Evolutionary conservation across 441 rosid species (phyloP).

Genomic region (Viola pubescens): DNA sequence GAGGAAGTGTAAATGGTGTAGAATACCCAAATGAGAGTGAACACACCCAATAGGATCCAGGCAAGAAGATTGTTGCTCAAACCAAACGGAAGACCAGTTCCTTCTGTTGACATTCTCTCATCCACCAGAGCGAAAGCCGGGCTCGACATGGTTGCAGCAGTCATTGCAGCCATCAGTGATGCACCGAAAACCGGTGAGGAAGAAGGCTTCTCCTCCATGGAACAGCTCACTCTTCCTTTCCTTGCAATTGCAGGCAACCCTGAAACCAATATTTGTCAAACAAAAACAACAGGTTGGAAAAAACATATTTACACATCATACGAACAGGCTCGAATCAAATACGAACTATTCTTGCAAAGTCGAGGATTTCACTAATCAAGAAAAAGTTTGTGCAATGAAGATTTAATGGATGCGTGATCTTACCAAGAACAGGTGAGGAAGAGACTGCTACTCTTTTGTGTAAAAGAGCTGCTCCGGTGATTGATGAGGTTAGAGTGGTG

Average conservation of each 20-base stretch:
- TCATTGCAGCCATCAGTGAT: conserved; percentile 41
- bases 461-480: conserved; percentile 32
- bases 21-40: conserved; percentile 75
- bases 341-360: too few relatives aligned
- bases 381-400: too few relatives aligned
- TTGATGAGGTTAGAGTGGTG: conserved; percentile 35
- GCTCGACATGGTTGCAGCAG: conserved; percentile 43
- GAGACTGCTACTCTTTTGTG: conserved; percentile 33
- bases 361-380: too few relatives aligned
- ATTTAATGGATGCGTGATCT: not conserved
- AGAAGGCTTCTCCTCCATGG: conserved; percentile 30
- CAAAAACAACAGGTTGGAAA: not conserved
- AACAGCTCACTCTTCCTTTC: conserved; percentile 57
- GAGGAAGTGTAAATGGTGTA: conserved; percentile 50
- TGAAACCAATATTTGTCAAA: conserved; percentile 15
- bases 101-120: conserved; percentile 80
- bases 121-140: conserved; percentile 82
- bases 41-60: conserved; percentile 83
- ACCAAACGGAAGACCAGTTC: conserved; percentile 82
- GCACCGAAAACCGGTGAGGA: conserved; percentile 31
- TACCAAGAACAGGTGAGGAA: conserved; percentile 53
- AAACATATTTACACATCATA: not conserved
- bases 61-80: conserved; percentile 89
- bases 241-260: conserved; percentile 50
- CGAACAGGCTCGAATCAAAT: not conserved